Conservation (phyloP, 176 grass and related monocot species). For the Ensete ventricosum region DNA sequence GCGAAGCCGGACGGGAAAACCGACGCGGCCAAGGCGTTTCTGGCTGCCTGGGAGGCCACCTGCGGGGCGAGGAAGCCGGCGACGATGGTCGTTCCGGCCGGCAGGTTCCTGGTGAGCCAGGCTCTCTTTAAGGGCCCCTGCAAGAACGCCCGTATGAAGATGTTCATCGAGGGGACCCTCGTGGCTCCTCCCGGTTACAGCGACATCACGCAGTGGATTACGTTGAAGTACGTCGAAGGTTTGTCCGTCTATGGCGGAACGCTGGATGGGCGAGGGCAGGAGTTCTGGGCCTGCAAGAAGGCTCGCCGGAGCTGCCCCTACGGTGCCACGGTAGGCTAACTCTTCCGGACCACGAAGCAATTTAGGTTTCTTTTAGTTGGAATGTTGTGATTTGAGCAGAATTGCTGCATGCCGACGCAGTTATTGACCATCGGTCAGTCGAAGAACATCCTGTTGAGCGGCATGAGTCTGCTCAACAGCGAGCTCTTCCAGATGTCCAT, state of each 20-base stretch:
- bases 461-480: slow-evolving; percentile 34
- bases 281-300: slow-evolving; percentile 45
- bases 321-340: slow-evolving; percentile 29
- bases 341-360: neutral
- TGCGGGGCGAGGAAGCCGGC: slow-evolving; percentile 29
- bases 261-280: slow-evolving; percentile 34
- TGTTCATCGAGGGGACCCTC: slow-evolving; percentile 39
- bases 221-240: slow-evolving; percentile 56
- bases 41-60: slow-evolving; percentile 31
- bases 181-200: slow-evolving; percentile 29
- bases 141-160: slow-evolving; percentile 22
- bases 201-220: slow-evolving; percentile 28
- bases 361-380: neutral
- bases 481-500: slow-evolving; percentile 47
- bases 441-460: slow-evolving; percentile 28
- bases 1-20: slow-evolving; percentile 25
- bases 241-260: slow-evolving; percentile 40
- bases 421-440: slow-evolving; percentile 39
- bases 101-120: slow-evolving; percentile 36
- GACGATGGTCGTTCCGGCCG: slow-evolving; percentile 35
- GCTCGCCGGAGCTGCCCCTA: slow-evolving; percentile 23
- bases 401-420: slow-evolving; percentile 18
- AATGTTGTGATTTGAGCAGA: neutral
- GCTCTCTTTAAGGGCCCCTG: slow-evolving; percentile 43
- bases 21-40: slow-evolving; percentile 21